Conservation (phyloP, 2,329 filamentous ascomycete species). For the Delphinella strobiligena region DNA sequence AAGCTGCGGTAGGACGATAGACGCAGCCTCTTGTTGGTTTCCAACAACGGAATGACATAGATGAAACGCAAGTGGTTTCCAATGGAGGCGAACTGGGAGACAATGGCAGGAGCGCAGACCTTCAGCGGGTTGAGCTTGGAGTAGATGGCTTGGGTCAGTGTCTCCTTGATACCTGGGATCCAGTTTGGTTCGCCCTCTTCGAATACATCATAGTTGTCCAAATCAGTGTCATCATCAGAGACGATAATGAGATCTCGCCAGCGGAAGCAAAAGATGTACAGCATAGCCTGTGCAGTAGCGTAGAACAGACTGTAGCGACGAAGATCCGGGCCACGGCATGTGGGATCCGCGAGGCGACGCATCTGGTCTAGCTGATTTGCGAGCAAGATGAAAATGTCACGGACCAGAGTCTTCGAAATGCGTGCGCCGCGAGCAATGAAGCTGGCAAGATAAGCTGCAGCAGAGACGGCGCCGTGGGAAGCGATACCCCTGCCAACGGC, state of each 20-base stretch:
- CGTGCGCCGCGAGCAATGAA: conserved; percentile 86
- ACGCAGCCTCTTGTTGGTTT: conserved; percentile 82
- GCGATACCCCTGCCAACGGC: conserved; percentile 66
- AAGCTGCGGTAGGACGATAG: conserved; percentile 46
- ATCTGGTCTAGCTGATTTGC: conserved; percentile 66
- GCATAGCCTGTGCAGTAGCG: conserved; percentile 71
- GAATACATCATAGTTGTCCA: conserved; percentile 39
- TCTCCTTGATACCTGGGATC: conserved; percentile 61
- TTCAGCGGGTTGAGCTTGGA: conserved; percentile 89
- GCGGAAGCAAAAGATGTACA: conserved; percentile 96
- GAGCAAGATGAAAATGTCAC: conserved; percentile 69
- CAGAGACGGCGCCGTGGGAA: conserved; percentile 71
- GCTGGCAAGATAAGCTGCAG: conserved; percentile 84
- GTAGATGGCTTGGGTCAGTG: conserved; percentile 66
- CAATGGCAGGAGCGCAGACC: conserved; percentile 82
- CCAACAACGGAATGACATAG: conserved; percentile 78
- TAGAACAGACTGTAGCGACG: conserved; percentile 78
- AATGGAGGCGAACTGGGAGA: conserved; percentile 81
- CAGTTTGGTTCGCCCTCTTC: conserved; percentile 64
- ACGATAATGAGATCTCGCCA: conserved; percentile 76
- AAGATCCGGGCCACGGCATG: conserved; percentile 74
- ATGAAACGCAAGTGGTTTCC: conserved; percentile 76
- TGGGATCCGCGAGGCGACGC: conserved; percentile 57
- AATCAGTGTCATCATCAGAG: conserved; percentile 26
- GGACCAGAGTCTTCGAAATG: conserved; percentile 63